Evolutionary conservation across 2,329 filamentous ascomycete genomes (phyloP).

Genomic region (Venturiaceae sp.): DNA sequence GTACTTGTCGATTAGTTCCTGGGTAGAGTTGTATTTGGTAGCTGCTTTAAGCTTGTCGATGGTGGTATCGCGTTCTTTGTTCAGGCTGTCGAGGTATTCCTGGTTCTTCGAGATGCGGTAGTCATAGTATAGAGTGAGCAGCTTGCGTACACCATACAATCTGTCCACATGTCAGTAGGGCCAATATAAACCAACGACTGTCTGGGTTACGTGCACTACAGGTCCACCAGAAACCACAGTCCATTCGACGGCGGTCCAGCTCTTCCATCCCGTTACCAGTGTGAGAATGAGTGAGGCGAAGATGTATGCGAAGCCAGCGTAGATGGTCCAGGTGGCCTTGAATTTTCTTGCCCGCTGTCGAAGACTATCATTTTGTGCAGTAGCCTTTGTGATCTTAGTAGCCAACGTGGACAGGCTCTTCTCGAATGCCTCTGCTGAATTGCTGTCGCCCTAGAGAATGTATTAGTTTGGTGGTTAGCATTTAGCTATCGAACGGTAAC

Average conservation of each 20-base stretch:
- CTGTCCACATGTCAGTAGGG: constrained; percentile 30
- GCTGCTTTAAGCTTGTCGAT: constrained; percentile 92
- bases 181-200: not conserved
- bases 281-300: constrained; percentile 73
- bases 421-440: constrained; percentile 85
- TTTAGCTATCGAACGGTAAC: constrained; percentile 14
- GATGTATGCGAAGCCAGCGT: constrained; percentile 82
- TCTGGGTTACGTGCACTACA: constrained; percentile 48
- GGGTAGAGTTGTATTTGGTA: constrained; percentile 92
- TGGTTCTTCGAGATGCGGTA: constrained; percentile 67
- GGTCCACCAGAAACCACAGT: constrained; percentile 70
- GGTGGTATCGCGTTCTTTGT: constrained; percentile 71
- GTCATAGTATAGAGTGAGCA: constrained; percentile 63
- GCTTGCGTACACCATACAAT: constrained; percentile 67
- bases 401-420: constrained; percentile 78
- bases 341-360: constrained; percentile 65
- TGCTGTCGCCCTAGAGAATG: constrained; percentile 56
- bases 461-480: constrained; percentile 1
- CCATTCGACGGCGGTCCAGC: constrained; percentile 70
- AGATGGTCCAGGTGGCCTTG: constrained; percentile 82
- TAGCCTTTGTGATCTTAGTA: constrained; percentile 67
- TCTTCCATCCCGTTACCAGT: constrained; percentile 74
- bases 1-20: constrained; percentile 90
- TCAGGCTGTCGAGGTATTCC: constrained; percentile 60
- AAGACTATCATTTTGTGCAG: constrained; percentile 62